These are phyloP conservation scores for Heterobasidion occidentale DNA, from an alignment of 1,284 basidiomycete genomes.

Conservation along the genomic window DNA sequence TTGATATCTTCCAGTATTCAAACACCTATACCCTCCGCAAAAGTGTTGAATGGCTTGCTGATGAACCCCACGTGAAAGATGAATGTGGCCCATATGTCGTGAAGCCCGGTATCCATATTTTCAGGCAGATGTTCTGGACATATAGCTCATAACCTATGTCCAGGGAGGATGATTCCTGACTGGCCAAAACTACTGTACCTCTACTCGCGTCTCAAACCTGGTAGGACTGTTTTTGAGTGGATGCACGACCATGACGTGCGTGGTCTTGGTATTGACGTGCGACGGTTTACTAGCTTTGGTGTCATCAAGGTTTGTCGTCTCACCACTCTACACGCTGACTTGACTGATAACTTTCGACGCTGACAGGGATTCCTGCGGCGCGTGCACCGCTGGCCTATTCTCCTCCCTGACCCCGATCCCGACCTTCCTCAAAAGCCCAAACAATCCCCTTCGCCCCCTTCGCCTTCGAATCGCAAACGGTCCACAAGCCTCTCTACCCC, in stretches of 20 bases:
- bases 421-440: conserved; percentile 4
- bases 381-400: conserved; percentile 88
- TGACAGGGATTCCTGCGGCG: conserved; percentile 84
- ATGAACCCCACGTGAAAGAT: conserved; percentile 73
- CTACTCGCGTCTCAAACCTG: conserved; percentile 83
- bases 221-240: conserved; percentile 85
- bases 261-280: conserved; percentile 76
- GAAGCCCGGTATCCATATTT: conserved; percentile 42
- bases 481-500: conserved; percentile 10
- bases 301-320: conserved; percentile 76
- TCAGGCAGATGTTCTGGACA: neutral
- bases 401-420: conserved; percentile 26
- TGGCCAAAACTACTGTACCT: conserved; percentile 83
- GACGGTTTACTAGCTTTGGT: conserved; percentile 95
- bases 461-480: conserved; percentile 9
- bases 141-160: neutral
- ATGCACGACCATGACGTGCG: conserved; percentile 73
- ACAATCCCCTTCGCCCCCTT: conserved; percentile 6
- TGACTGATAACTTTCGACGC: neutral
- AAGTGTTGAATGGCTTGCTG: conserved; percentile 77
- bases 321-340: neutral
- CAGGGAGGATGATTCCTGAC: conserved; percentile 52
- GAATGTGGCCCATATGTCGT: conserved; percentile 92
- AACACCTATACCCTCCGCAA: conserved; percentile 93
- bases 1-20: conserved; percentile 97